Conservation (phyloP, 176 grass and related monocot species). For the Bothriochloa decipiens region DNA sequence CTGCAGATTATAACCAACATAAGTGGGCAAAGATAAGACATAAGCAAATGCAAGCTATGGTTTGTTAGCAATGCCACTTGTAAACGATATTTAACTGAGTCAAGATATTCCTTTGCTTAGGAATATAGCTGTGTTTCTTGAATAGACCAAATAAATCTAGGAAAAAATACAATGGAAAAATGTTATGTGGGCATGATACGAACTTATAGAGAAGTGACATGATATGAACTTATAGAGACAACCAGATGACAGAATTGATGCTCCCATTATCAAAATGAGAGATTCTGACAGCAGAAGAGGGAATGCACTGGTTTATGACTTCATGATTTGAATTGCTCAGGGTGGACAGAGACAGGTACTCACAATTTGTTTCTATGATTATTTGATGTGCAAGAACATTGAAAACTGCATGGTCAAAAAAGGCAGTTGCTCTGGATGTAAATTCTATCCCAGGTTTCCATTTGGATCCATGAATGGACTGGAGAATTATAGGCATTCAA, state of each 20-base stretch:
- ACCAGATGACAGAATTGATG: neutral
- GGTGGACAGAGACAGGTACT: conserved; percentile 4
- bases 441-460: neutral
- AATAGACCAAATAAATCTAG: conserved; percentile 17
- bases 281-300: conserved; percentile 6
- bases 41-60: neutral
- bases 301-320: neutral
- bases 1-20: conserved; percentile 54
- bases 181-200: conserved; percentile 23
- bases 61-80: conserved; percentile 15
- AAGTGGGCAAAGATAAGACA: conserved; percentile 26
- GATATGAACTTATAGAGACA: conserved; percentile 1
- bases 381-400: conserved; percentile 20
- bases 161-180: conserved; percentile 15
- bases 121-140: conserved; percentile 13
- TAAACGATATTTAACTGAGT: conserved; percentile 26
- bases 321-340: neutral
- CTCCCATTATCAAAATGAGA: neutral
- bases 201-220: conserved; percentile 1
- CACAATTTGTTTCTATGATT: conserved; percentile 13
- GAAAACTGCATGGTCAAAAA: conserved; percentile 8
- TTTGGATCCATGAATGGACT: conserved; percentile 21
- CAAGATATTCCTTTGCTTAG: conserved; percentile 28
- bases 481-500: conserved; percentile 1
- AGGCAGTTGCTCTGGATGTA: conserved; percentile 20